Percentiles rank a stretch among this genome's conserved stretches.
phyloP scores from a whole-genome alignment of 2,329 filamentous ascomycete genomes.

The Xylariales sp. region DNA sequence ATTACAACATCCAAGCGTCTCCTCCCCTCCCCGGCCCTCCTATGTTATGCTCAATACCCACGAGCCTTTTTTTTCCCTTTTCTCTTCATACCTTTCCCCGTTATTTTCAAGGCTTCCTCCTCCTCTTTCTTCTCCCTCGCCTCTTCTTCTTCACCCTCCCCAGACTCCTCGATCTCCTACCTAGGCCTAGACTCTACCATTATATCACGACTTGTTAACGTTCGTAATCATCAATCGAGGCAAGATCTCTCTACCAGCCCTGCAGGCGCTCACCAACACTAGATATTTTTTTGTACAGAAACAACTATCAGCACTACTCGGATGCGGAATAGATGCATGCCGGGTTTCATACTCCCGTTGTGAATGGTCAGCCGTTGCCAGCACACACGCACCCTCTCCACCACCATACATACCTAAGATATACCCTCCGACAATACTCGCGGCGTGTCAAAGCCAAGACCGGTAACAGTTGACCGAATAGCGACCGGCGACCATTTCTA shows the following conservation, averaged over 20 bases:
- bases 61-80: too few species aligned
- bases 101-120: background rate
- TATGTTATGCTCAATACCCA: background rate
- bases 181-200: background rate
- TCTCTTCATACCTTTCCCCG: background rate
- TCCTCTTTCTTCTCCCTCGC: background rate
- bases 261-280: conserved; percentile 21
- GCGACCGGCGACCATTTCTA: conserved; percentile 15
- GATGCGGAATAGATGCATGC: conserved; percentile 31
- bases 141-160: background rate
- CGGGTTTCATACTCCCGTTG: conserved; percentile 22
- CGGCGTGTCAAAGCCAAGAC: conserved; percentile 28
- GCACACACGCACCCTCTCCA: conserved; percentile 37
- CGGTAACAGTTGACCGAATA: conserved; percentile 19
- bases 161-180: background rate
- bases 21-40: background rate
- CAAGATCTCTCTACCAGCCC: conserved; percentile 22
- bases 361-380: conserved; percentile 38
- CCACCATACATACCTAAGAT: conserved; percentile 30
- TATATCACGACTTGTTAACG: background rate
- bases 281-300: conserved; percentile 12
- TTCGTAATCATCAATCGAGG: background rate
- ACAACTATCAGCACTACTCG: conserved; percentile 31
- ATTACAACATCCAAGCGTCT: conserved; percentile 4
- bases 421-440: conserved; percentile 27